phyloP scores from a whole-genome alignment of 2,329 filamentous ascomycete species.

The Nemania serpens region DNA sequence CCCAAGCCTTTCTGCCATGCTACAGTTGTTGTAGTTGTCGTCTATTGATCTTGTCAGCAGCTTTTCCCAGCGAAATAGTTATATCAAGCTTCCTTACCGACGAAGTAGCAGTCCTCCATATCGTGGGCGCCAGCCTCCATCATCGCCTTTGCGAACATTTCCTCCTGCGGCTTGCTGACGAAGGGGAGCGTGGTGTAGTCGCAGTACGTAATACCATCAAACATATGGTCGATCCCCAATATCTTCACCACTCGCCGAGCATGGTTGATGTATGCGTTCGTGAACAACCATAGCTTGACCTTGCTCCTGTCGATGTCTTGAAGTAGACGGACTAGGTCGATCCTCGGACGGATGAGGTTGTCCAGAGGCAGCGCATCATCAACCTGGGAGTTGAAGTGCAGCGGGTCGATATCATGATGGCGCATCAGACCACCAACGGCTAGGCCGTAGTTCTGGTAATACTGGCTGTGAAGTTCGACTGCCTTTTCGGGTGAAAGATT shows the following conservation, averaged over 20 bases:
- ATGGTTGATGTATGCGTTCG: constrained; percentile 25
- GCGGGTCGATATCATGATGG: constrained; percentile 20
- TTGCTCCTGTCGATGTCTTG: constrained; percentile 19
- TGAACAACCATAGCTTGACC: constrained; percentile 24
- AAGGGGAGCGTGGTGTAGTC: constrained; percentile 25
- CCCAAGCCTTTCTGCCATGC: constrained; percentile 19
- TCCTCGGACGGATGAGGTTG: constrained; percentile 12
- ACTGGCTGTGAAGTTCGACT: constrained; percentile 14
- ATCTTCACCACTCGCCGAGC: constrained; percentile 20
- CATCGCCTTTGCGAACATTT: constrained; percentile 25
- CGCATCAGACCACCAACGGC: constrained; percentile 20
- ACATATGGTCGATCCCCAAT: constrained; percentile 19
- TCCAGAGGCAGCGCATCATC: constrained; percentile 23
- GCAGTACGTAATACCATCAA: constrained; percentile 24
- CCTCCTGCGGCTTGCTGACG: constrained; percentile 23
- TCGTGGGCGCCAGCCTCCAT: constrained; percentile 22
- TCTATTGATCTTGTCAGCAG: constrained; percentile 6
- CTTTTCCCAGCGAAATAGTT: neutral
- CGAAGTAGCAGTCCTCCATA: constrained; percentile 25
- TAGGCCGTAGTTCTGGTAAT: constrained; percentile 23
- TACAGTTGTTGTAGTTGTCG: constrained; percentile 24
- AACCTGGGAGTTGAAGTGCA: constrained; percentile 24
- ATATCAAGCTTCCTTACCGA: constrained; percentile 8
- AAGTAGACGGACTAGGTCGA: constrained; percentile 14
- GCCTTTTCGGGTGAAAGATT: constrained; percentile 16